Conservation (phyloP, 2,329 filamentous ascomycete genomes). For the Nemania serpens region DNA sequence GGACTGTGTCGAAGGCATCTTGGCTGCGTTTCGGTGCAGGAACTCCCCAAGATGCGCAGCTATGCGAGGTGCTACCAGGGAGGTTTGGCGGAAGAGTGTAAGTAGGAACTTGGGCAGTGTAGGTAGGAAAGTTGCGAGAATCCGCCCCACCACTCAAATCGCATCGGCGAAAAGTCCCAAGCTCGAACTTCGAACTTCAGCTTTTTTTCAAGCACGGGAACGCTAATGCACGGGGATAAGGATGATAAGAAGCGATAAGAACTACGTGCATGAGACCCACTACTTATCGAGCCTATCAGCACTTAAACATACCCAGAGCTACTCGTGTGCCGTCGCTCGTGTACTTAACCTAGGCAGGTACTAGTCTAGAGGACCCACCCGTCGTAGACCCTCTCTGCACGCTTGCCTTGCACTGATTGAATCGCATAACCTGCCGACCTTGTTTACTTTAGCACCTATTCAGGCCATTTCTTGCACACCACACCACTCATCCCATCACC, state of each 20-base stretch:
- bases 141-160: conserved; percentile 31
- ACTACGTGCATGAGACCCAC: too few relatives aligned
- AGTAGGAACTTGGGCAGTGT: background rate
- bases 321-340: too few relatives aligned
- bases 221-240: conserved; percentile 33
- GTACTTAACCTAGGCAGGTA: too few relatives aligned
- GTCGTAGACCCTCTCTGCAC: background rate
- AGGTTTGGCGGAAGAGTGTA: background rate
- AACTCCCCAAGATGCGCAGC: conserved; percentile 18
- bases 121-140: background rate
- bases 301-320: too few relatives aligned
- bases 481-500: background rate
- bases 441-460: too few relatives aligned
- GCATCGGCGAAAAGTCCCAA: conserved; percentile 19
- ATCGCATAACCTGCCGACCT: too few relatives aligned
- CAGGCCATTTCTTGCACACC: background rate
- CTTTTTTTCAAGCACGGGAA: conserved; percentile 35
- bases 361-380: too few relatives aligned
- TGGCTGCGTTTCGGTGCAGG: conserved; percentile 40
- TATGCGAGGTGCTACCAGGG: conserved; percentile 14
- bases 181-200: conserved; percentile 22
- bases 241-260: background rate
- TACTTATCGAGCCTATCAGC: background rate
- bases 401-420: too few relatives aligned
- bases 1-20: conserved; percentile 65